phyloP scores from a whole-genome alignment of 108 stramenopile genomes.

The Conticribra weissflogii region DNA sequence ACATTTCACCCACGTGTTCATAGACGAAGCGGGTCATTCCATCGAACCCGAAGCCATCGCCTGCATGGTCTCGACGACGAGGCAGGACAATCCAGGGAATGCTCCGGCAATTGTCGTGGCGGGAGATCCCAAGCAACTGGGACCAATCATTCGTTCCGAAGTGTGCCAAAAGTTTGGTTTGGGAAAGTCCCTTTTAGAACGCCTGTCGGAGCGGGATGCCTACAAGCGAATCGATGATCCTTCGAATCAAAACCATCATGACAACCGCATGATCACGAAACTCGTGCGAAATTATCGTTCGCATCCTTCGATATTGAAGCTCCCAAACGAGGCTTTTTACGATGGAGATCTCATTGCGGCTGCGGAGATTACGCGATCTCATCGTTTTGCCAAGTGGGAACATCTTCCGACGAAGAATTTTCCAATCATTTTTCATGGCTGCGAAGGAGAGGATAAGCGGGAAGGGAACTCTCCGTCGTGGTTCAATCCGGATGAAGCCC shows the following conservation, averaged over 20 bases:
- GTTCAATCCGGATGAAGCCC: slow-evolving; percentile 84
- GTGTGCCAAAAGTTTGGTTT: slow-evolving; percentile 55
- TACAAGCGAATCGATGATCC: slow-evolving; percentile 10
- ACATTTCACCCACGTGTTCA: slow-evolving; percentile 56
- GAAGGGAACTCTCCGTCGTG: slow-evolving; percentile 81
- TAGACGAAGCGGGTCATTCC: slow-evolving; percentile 80
- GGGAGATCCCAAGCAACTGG: slow-evolving; percentile 77
- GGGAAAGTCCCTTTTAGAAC: slow-evolving; percentile 59
- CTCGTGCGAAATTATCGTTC: slow-evolving; percentile 72
- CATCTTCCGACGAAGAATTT: slow-evolving; percentile 56
- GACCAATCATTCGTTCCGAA: slow-evolving; percentile 63
- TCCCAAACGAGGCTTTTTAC: slow-evolving; percentile 69
- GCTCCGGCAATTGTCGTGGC: slow-evolving; percentile 47
- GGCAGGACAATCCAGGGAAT: slow-evolving; percentile 4
- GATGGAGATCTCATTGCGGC: slow-evolving; percentile 44
- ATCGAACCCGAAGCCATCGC: slow-evolving; percentile 62
- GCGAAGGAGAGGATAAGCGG: slow-evolving; percentile 67
- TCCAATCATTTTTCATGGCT: slow-evolving; percentile 68
- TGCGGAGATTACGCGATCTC: slow-evolving; percentile 49
- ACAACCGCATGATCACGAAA: slow-evolving; percentile 52
- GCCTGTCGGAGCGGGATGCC: slow-evolving; percentile 39
- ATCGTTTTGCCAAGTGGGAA: slow-evolving; percentile 57
- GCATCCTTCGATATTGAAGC: slow-evolving; percentile 62
- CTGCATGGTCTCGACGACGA: slow-evolving; percentile 17
- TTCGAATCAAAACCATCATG: slow-evolving; percentile 43